Base-by-base conservation (phyloP, 306 rosid species). In the Citrullus amarus region DNA sequence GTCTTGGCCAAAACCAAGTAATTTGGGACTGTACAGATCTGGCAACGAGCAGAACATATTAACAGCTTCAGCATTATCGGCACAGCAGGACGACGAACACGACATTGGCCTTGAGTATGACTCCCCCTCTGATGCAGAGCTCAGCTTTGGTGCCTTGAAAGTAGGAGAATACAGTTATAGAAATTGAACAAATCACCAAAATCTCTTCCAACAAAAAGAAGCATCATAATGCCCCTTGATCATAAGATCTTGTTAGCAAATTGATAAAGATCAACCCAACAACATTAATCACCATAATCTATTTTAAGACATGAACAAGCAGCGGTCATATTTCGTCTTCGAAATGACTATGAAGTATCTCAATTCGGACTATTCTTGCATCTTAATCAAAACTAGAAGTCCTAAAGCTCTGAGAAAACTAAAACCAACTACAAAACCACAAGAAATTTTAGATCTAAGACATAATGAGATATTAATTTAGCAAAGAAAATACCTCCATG, bases 51-150 rank as follows among this genome's bases (percentile, higher is more conserved):
- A 80, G 66, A 88, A 84, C 90, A 86, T 93, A 86, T 86, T 85
- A 55, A 86, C 79, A 20, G 50, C 69, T 46, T 82, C 86, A 0
- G 86, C 53, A 16, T 69, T 41, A 1, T 83, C 83, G n/a, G 71
- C 51, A 79, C 54, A 73, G 79, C 46, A 79, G 17, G 86, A 80
- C 11, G 86, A 75, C 51, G 87, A 86, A 73, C 73, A 77, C 48
- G 89, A 57, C 12, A 76, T 81, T 59, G 85, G 84, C 79, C 69
- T 86, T 25, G 86, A 79, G 28, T 90, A 86, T 28, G 87, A 61
- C 74, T 89, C 98, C 70, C 88, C 96, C 79, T 88, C 92, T n/a
- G 91, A 88, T 80, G 85, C 81, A 72, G 88, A 83, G 77, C 86
- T 84, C 51, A 90, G 81, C 81, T 83, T 89, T 30, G 88, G 83